Percentiles rank a stretch among this genome's conserved stretches.
Conservation (phyloP, 176 grass and related monocot species). For the Stipa capillata region DNA sequence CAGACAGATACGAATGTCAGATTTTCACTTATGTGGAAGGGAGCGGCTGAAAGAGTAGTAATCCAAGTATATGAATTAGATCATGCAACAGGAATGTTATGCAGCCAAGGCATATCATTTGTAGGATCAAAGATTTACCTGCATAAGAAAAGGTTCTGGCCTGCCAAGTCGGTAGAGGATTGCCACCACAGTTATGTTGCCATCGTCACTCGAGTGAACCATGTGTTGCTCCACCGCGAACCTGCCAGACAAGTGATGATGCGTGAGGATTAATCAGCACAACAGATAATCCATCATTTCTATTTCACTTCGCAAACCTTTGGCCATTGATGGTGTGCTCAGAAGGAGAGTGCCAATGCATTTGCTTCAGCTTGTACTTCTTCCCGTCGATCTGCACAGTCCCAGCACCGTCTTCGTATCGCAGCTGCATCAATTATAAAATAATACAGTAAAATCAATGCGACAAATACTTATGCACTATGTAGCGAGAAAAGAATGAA, state of each 20-base stretch:
- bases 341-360: slow-evolving; percentile 83
- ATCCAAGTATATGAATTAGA: too few species aligned
- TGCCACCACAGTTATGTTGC: slow-evolving; percentile 52
- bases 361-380: slow-evolving; percentile 49
- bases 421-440: slow-evolving; percentile 25
- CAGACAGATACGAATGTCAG: too few species aligned
- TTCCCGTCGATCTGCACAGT: slow-evolving; percentile 37
- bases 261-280: neutral
- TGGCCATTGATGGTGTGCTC: slow-evolving; percentile 70
- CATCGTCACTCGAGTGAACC: slow-evolving; percentile 59
- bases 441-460: neutral
- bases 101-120: neutral
- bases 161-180: slow-evolving; percentile 56
- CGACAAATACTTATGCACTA: too few species aligned
- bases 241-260: neutral
- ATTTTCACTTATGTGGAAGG: too few species aligned
- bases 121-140: slow-evolving; percentile 36
- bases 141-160: slow-evolving; percentile 52
- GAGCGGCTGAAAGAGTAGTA: too few species aligned
- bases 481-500: neutral
- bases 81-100: too few species aligned
- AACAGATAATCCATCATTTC: neutral
- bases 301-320: slow-evolving; percentile 14
- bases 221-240: slow-evolving; percentile 79
- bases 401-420: slow-evolving; percentile 22